Conservation (phyloP, 345 rosid species). For the Eucalyptus marginata region DNA sequence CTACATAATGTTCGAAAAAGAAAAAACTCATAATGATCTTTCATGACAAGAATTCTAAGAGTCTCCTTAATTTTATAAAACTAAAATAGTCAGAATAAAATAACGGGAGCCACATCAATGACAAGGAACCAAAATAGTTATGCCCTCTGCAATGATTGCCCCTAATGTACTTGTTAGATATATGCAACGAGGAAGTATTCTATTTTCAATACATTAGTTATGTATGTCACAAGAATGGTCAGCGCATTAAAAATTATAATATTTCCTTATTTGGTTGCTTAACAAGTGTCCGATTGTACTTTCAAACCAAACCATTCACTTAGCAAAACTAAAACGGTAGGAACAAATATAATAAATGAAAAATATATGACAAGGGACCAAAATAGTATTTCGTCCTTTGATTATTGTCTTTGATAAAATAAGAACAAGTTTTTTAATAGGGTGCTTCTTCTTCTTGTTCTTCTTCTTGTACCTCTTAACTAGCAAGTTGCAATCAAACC, state of each 20-base stretch:
- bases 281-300: background rate
- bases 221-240: accelerated
- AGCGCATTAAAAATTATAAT: no score
- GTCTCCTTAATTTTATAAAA: background rate
- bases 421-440: accelerated
- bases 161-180: background rate
- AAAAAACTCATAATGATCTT: accelerated
- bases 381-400: accelerated
- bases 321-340: background rate
- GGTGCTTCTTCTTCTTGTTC: background rate
- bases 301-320: background rate
- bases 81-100: background rate
- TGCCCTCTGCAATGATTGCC: background rate
- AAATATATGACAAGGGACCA: background rate
- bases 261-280: background rate
- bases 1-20: background rate
- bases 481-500: background rate
- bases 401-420: background rate
- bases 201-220: no score
- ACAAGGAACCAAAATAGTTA: background rate
- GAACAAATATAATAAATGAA: background rate
- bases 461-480: background rate
- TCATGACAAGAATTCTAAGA: background rate
- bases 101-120: background rate
- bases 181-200: accelerated